Evolutionary conservation across 2,329 filamentous ascomycete genomes (phyloP).

Genomic region (Pseudogymnoascus sp.): DNA sequence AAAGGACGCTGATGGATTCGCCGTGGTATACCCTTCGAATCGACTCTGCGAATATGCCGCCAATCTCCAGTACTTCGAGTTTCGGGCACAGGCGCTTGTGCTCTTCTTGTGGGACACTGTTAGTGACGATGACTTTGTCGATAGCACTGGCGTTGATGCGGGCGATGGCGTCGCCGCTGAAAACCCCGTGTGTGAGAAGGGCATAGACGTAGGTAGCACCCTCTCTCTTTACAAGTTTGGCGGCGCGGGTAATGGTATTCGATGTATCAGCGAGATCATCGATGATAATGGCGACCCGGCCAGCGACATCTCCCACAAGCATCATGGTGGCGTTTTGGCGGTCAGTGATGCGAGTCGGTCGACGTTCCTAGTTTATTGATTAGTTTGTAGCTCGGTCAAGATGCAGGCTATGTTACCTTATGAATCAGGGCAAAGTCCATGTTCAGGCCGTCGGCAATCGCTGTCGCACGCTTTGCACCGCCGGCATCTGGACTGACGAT

Average conservation of each 20-base stretch:
- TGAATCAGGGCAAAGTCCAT: conserved; percentile 97
- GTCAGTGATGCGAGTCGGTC: conserved; percentile 79
- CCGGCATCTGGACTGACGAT: conserved; percentile 95
- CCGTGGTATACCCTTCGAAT: conserved; percentile 95
- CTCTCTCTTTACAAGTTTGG: conserved; percentile 93
- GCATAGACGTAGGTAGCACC: conserved; percentile 88
- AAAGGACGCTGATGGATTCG: conserved; percentile 93
- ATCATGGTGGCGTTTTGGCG: conserved; percentile 92
- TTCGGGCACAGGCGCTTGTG: conserved; percentile 74
- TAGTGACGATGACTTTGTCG: conserved; percentile 91
- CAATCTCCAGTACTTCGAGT: conserved; percentile 85
- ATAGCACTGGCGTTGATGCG: conserved; percentile 88
- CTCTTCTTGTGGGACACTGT: conserved; percentile 84
- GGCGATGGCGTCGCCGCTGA: conserved; percentile 90
- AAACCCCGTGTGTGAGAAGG: conserved; percentile 86
- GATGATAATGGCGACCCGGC: conserved; percentile 78
- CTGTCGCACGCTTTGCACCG: conserved; percentile 90
- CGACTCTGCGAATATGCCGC: conserved; percentile 86
- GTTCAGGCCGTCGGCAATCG: conserved; percentile 85
- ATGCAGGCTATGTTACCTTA: conserved; percentile 57
- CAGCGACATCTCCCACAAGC: conserved; percentile 78
- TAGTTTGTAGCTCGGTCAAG: conserved; percentile 25
- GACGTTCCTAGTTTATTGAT: conserved; percentile 60
- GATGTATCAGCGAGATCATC: conserved; percentile 94
- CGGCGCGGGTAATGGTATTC: conserved; percentile 93